These are phyloP conservation scores for Rubia balearica DNA, from an alignment of 305 asterid genomes.

Conservation along the genomic window DNA sequence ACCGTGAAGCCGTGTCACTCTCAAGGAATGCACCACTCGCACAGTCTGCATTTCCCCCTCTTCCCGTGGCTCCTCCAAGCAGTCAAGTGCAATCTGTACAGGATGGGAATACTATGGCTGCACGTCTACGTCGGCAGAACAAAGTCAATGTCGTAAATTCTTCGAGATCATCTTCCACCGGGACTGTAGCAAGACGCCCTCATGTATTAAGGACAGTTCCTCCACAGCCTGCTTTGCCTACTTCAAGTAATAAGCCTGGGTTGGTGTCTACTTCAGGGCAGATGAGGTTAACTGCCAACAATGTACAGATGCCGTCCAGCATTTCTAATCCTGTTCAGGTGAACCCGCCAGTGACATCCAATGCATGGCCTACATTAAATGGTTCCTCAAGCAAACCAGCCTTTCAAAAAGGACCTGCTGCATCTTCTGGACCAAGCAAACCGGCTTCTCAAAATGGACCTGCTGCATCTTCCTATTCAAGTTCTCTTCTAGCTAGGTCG, in stretches of 20 bases:
- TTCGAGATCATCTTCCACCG: constrained; percentile 33
- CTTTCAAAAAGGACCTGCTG: constrained; percentile 16
- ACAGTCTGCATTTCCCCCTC: constrained; percentile 86
- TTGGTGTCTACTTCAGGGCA: constrained; percentile 49
- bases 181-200: constrained; percentile 40
- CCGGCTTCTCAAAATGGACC: constrained; percentile 18
- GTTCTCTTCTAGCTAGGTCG: constrained; percentile 27
- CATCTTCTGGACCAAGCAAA: constrained; percentile 21
- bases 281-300: constrained; percentile 31
- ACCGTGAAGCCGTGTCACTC: constrained; percentile 70
- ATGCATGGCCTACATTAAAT: constrained; percentile 33
- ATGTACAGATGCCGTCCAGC: constrained; percentile 21
- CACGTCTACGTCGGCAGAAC: constrained; percentile 51
- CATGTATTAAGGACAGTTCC: constrained; percentile 30
- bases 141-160: constrained; percentile 22
- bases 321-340: constrained; percentile 6
- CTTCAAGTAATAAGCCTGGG: constrained; percentile 47
- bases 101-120: constrained; percentile 64
- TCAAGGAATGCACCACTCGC: constrained; percentile 50
- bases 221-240: constrained; percentile 55
- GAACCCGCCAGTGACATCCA: background rate
- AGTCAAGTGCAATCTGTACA: constrained; percentile 46
- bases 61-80: constrained; percentile 44
- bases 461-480: constrained; percentile 20
- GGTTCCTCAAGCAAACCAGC: constrained; percentile 15